These are phyloP conservation scores for Aspergillus chevalieri DNA, from an alignment of 2,329 filamentous ascomycete species.

Conservation along the genomic window DNA sequence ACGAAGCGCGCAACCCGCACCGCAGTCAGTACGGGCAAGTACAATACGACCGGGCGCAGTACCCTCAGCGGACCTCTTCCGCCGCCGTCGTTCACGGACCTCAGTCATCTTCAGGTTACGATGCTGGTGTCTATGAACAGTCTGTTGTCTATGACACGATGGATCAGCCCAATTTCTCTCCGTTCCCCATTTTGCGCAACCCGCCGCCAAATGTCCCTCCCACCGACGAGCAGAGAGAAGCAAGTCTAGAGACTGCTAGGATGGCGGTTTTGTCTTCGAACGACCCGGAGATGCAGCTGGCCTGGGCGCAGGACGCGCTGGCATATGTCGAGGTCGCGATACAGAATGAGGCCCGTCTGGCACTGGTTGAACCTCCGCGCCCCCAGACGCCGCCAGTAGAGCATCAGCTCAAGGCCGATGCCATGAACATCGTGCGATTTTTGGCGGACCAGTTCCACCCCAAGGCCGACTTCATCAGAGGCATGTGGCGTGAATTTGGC, in stretches of 20 bases:
- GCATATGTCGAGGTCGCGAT: slow-evolving; percentile 79
- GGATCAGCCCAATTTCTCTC: slow-evolving; percentile 73
- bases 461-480: slow-evolving; percentile 86
- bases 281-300: slow-evolving; percentile 91
- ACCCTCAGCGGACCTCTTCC: slow-evolving; percentile 33
- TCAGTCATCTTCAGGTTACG: slow-evolving; percentile 20
- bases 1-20: slow-evolving; percentile 57
- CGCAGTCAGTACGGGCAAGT: slow-evolving; percentile 29
- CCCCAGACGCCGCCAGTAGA: slow-evolving; percentile 78
- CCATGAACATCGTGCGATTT: slow-evolving; percentile 85
- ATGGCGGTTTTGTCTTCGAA: slow-evolving; percentile 82
- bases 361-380: slow-evolving; percentile 53
- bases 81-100: slow-evolving; percentile 23
- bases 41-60: slow-evolving; percentile 29
- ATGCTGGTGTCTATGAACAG: slow-evolving; percentile 45
- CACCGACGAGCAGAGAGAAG: slow-evolving; percentile 89
- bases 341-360: slow-evolving; percentile 67
- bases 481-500: slow-evolving; percentile 97
- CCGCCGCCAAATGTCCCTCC: slow-evolving; percentile 83
- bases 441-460: slow-evolving; percentile 87
- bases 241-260: slow-evolving; percentile 77
- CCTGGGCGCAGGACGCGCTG: slow-evolving; percentile 90
- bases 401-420: slow-evolving; percentile 80
- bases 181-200: slow-evolving; percentile 77
- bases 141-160: slow-evolving; percentile 43